Evolutionary conservation across 2,329 filamentous ascomycete genomes (phyloP).

Genomic region (Myriosclerotinia curreyana): DNA sequence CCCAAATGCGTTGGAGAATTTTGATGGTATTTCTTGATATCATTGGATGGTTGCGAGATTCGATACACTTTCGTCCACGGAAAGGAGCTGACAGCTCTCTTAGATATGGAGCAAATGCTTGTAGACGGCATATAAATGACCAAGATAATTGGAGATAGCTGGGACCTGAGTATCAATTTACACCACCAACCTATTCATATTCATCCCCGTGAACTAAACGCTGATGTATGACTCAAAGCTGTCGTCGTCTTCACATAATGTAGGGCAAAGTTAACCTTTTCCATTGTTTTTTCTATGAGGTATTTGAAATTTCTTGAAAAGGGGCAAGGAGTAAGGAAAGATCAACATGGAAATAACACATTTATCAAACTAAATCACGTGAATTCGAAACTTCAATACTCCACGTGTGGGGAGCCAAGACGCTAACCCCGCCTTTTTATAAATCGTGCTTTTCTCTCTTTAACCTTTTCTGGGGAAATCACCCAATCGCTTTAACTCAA

Average conservation of each 20-base stretch:
- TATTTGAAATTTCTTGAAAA: constrained; percentile 3
- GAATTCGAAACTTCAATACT: background rate
- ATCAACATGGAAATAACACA: background rate
- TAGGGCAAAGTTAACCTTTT: background rate
- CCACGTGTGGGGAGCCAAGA: constrained; percentile 3
- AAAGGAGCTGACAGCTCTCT: background rate
- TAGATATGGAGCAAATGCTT: background rate
- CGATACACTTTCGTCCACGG: background rate
- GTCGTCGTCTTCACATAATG: background rate
- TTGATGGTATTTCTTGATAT: background rate
- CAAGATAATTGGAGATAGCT: background rate
- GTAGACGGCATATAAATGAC: background rate
- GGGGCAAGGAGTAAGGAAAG: background rate
- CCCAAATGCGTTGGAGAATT: background rate
- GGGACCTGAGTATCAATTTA: no score
- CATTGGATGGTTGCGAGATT: background rate
- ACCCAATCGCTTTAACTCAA: constrained; percentile 5
- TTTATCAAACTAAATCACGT: background rate
- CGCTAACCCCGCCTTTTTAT: constrained; percentile 19
- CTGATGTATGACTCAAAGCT: no score
- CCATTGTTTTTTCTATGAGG: background rate
- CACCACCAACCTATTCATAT: no score
- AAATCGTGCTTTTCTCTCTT: constrained; percentile 12
- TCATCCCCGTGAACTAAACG: background rate
- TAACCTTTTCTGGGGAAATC: constrained; percentile 17